A percentile compares a stretch with the other conserved stretches of the same genome.
These are phyloP conservation scores for Silene conica DNA, from an alignment of 148 eudicot genomes.

Conservation along the genomic window DNA sequence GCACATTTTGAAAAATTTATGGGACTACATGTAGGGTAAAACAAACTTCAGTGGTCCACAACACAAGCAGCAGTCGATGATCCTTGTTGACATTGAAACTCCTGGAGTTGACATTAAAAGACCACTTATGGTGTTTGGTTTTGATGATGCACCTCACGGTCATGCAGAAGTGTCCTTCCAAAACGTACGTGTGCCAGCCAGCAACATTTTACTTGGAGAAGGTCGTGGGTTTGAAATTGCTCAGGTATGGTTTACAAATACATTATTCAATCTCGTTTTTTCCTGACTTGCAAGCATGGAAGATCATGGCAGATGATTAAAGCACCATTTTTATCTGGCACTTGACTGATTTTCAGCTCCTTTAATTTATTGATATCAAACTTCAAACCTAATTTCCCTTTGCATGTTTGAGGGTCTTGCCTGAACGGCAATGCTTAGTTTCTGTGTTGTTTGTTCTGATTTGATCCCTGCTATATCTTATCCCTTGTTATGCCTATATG, in stretches of 20 bases:
- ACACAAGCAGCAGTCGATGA: slow-evolving; percentile 97
- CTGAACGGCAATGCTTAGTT: too few relatives aligned
- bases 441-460: too few relatives aligned
- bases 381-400: not conserved
- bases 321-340: not conserved
- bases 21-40: slow-evolving; percentile 65
- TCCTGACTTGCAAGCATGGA: not conserved
- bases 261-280: not conserved
- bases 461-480: too few relatives aligned
- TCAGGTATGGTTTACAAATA: slow-evolving; percentile 46
- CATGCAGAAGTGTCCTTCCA: slow-evolving; percentile 86
- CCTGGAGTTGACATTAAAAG: slow-evolving; percentile 69
- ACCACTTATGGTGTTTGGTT: slow-evolving; percentile 92
- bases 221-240: slow-evolving; percentile 99
- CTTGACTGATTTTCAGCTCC: not conserved
- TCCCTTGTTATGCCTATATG: too few relatives aligned
- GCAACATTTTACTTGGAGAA: slow-evolving; percentile 84
- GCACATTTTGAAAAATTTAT: slow-evolving; percentile 5
- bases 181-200: slow-evolving; percentile 77
- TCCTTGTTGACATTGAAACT: slow-evolving; percentile 73
- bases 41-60: slow-evolving; percentile 74
- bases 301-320: not conserved
- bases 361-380: not conserved
- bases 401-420: not conserved
- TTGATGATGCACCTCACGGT: slow-evolving; percentile 99